Conservation (phyloP, 176 grass and related monocot species). For the Triticum monococcum region DNA sequence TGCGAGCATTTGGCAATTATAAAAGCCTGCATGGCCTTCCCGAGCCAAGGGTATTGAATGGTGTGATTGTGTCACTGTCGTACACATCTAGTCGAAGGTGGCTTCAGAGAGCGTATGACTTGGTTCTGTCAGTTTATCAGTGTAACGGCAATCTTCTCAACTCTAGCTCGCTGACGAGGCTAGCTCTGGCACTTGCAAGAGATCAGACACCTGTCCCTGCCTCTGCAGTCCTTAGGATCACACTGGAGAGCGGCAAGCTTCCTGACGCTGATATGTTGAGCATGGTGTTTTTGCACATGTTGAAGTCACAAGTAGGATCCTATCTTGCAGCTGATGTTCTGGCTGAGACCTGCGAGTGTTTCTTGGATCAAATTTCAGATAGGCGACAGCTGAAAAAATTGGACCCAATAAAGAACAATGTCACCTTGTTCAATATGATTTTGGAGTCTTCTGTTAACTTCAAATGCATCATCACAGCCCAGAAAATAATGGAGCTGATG, state of each 20-base stretch:
- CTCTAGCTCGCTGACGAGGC: slow-evolving; percentile 41
- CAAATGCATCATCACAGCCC: slow-evolving; percentile 67
- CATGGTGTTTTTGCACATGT: slow-evolving; percentile 69
- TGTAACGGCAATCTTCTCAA: slow-evolving; percentile 52
- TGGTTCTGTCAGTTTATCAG: slow-evolving; percentile 50
- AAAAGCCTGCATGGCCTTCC: slow-evolving; percentile 68
- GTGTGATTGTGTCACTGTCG: slow-evolving; percentile 49
- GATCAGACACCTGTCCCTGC: slow-evolving; percentile 61
- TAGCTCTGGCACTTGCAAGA: slow-evolving; percentile 62
- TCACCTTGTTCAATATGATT: slow-evolving; percentile 76
- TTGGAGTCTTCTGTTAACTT: slow-evolving; percentile 70
- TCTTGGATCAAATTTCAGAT: slow-evolving; percentile 41
- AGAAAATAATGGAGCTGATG: slow-evolving; percentile 75
- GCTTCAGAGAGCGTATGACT: slow-evolving; percentile 76
- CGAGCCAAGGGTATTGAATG: slow-evolving; percentile 47
- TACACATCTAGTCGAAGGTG: slow-evolving; percentile 55
- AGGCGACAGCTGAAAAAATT: slow-evolving; percentile 48
- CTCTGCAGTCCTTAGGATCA: slow-evolving; percentile 53
- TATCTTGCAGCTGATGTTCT: slow-evolving; percentile 65
- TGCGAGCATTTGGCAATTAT: slow-evolving; percentile 65
- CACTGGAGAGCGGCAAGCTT: slow-evolving; percentile 58
- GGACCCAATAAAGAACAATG: slow-evolving; percentile 52
- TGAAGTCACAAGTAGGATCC: slow-evolving; percentile 73
- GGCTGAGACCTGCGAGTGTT: slow-evolving; percentile 57
- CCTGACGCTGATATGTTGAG: slow-evolving; percentile 63